Evolutionary conservation across 2,329 filamentous ascomycete species (phyloP).

Genomic region (Scleromitrula shiraiana): DNA sequence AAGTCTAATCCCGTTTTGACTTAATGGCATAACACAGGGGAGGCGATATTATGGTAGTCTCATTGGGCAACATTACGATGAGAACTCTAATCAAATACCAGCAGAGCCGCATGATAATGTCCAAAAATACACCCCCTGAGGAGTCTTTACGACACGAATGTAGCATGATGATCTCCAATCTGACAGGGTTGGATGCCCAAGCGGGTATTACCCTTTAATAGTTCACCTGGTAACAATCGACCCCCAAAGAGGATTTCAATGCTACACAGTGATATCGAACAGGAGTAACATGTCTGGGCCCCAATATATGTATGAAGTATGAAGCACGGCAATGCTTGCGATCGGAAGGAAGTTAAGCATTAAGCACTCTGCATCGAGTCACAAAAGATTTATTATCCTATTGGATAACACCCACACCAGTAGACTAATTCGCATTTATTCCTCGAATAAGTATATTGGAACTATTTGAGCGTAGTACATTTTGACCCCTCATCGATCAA

Average conservation of each 20-base stretch:
- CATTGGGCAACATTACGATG: constrained; percentile 2
- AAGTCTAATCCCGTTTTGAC: background rate
- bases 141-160: background rate
- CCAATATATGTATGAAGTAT: background rate
- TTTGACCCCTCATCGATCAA: constrained; percentile 4
- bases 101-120: constrained; percentile 4
- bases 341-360: background rate
- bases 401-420: background rate
- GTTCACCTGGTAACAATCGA: background rate
- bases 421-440: no score
- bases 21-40: background rate
- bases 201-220: background rate
- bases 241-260: background rate
- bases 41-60: background rate
- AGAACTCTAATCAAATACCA: background rate
- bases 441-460: no score
- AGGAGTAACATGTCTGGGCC: background rate
- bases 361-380: constrained; percentile 1
- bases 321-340: background rate
- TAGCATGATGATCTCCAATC: constrained; percentile 4
- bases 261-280: background rate
- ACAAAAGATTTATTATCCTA: background rate
- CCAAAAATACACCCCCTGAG: constrained; percentile 1
- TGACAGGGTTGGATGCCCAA: constrained; percentile 1
- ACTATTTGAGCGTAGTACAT: background rate